Conservation (phyloP, 305 asterid species). For the Andrographis paniculata region DNA sequence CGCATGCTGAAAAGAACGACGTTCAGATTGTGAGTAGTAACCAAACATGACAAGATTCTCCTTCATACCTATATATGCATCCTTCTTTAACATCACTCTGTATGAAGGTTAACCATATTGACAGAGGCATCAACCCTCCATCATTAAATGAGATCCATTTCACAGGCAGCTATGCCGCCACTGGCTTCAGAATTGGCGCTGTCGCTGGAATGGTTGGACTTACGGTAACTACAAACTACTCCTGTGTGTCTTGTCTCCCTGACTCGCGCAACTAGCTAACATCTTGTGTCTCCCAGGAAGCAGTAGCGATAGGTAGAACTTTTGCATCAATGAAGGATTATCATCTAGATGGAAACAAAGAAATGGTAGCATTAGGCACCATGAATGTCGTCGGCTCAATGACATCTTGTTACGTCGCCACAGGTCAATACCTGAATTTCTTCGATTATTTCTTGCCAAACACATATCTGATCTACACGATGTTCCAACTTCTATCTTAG, state of each 20-base stretch:
- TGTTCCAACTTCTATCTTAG: constrained; percentile 18
- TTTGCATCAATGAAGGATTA: constrained; percentile 74
- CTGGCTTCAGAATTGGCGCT: constrained; percentile 58
- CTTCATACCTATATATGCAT: neutral
- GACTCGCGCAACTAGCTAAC: too few relatives aligned
- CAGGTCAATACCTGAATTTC: constrained; percentile 32
- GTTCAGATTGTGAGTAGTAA: constrained; percentile 69
- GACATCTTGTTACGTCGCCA: constrained; percentile 74
- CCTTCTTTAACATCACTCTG: neutral
- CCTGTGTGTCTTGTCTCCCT: too few relatives aligned
- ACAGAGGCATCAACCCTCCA: constrained; percentile 62
- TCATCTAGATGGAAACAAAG: constrained; percentile 72
- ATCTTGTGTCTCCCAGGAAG: constrained; percentile 45
- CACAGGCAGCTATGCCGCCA: constrained; percentile 38
- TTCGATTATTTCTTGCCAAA: neutral
- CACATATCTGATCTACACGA: neutral
- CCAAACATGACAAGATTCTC: neutral
- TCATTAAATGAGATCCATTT: constrained; percentile 50
- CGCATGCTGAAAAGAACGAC: constrained; percentile 64
- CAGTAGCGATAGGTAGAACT: constrained; percentile 72
- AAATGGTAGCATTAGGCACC: constrained; percentile 81
- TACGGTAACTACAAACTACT: constrained; percentile 42
- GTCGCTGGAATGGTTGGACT: constrained; percentile 60
- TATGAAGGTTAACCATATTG: constrained; percentile 40
- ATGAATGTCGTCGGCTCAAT: constrained; percentile 80